Percentiles rank a stretch among this genome's conserved stretches.
Evolutionary conservation across 805 yeast species (phyloP).

Genomic region (Nakazawaea sp.): DNA sequence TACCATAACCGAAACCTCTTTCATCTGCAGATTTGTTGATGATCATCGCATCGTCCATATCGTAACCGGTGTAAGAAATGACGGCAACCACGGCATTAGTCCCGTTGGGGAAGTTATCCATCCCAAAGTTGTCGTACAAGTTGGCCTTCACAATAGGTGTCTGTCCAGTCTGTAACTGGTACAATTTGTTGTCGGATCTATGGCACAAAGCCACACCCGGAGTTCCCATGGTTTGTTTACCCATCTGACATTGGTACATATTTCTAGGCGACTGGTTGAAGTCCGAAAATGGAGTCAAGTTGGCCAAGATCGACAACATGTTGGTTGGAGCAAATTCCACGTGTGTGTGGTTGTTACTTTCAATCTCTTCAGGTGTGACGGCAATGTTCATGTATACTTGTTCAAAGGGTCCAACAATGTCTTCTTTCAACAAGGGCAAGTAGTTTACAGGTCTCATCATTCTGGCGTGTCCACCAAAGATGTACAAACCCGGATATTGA

Average conservation of each 20-base stretch:
- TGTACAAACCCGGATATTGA: conserved; percentile 92
- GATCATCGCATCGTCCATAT: conserved; percentile 99
- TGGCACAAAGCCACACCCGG: conserved; percentile 94
- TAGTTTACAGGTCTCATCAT: conserved; percentile 95
- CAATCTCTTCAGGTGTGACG: conserved; percentile 87
- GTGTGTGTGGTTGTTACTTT: conserved; percentile 74
- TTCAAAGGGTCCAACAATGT: conserved; percentile 94
- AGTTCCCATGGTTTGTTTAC: conserved; percentile 99
- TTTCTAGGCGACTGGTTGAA: conserved; percentile 98
- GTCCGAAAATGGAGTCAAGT: conserved; percentile 96
- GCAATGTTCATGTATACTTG: conserved; percentile 97
- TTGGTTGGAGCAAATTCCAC: conserved; percentile 95
- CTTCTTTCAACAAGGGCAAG: conserved; percentile 75
- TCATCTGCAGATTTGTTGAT: conserved; percentile 96
- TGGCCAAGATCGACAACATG: conserved; percentile 89
- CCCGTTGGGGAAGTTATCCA: conserved; percentile 98
- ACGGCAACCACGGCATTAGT: conserved; percentile 98
- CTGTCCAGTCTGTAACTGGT: conserved; percentile 91
- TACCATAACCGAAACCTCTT: conserved; percentile 97
- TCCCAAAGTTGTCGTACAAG: conserved; percentile 90
- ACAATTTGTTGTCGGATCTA: conserved; percentile 91
- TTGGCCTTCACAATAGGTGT: conserved; percentile 95
- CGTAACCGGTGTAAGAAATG: conserved; percentile 97
- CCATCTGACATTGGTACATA: conserved; percentile 94
- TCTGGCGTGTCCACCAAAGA: conserved; percentile 89